Evolutionary conservation across 2,329 filamentous ascomycete species (phyloP), one percentile per base, ranked within the genome.

Genomic region (Calcarisporium arbuscula): DNA sequence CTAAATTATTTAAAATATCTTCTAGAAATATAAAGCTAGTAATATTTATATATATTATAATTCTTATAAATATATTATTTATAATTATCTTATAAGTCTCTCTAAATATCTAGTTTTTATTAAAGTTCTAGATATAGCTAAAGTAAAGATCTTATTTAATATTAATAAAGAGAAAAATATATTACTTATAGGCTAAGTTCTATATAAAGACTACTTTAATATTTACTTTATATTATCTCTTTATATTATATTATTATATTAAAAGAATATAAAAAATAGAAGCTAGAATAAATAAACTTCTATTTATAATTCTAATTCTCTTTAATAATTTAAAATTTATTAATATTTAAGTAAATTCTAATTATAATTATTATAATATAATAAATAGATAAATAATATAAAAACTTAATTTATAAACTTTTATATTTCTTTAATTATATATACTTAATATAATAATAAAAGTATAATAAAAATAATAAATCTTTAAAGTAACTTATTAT

Each of bases 31-130:
- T 30, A 18, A 18, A 18, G 8, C 10, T 25, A 9, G 8, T 25
- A 25, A 25, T 25, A 25, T 25, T 9, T 9, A 25, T 30, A 30
- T 30, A 18, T 30, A 30, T 30, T 18, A 18, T 9, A 18, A 30
- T 30, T 18, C 20, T 25, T 25, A 25, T 25, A 25, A 18, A 17
- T 8, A 19, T 30, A 30, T 30, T 18, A 17, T 18, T 18, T 12
- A 8, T 28, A 10, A 12, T 28, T 12, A 10, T 30, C 7, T 8
- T 30, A 7, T 30, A 8, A 7, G 10, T 19, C 8, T 19, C 18
- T 8, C 20, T 18, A 17, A 12, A 18, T 12, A 28, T 25, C 8
- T 25, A 25, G n/a, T 8, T n/a, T 25, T 9, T 25, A 9, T 25
- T 9, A 9, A 9, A 25, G n/a, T 25, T 12, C 11, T 28, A 12